These are phyloP conservation scores for Rhinocladiella similis DNA, from an alignment of 2,329 filamentous ascomycete species.

Conservation along the genomic window DNA sequence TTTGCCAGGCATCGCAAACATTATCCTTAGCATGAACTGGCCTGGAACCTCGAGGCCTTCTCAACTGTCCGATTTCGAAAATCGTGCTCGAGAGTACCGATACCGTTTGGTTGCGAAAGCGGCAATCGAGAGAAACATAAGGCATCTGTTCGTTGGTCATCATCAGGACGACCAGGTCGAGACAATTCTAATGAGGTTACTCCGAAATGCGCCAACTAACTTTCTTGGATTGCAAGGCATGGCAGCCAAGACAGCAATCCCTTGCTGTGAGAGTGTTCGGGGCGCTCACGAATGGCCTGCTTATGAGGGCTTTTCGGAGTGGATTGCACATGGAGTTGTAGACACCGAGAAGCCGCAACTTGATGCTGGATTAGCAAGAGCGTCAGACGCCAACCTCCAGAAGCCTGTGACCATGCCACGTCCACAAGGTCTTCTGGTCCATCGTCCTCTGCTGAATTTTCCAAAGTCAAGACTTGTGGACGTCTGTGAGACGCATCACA, in stretches of 20 bases:
- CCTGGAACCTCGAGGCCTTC: slow-evolving; percentile 37
- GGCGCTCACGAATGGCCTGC: slow-evolving; percentile 12
- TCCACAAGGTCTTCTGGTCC: slow-evolving; percentile 62
- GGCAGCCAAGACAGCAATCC: slow-evolving; percentile 10
- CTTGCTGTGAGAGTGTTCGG: slow-evolving; percentile 25
- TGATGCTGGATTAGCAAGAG: not conserved
- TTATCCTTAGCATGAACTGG: slow-evolving; percentile 56
- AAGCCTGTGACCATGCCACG: slow-evolving; percentile 47
- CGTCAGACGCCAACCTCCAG: slow-evolving; percentile 35
- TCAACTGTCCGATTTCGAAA: slow-evolving; percentile 69
- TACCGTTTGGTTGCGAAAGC: slow-evolving; percentile 69
- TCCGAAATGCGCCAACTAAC: slow-evolving; percentile 12
- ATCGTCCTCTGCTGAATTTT: slow-evolving; percentile 70
- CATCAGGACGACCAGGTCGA: slow-evolving; percentile 91
- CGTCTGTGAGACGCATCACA: slow-evolving; percentile 67
- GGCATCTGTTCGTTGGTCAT: slow-evolving; percentile 74
- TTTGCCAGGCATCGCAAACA: slow-evolving; percentile 31
- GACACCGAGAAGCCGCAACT: slow-evolving; percentile 8
- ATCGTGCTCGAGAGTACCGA: slow-evolving; percentile 69
- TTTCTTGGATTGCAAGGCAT: slow-evolving; percentile 27
- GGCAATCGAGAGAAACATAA: slow-evolving; percentile 55
- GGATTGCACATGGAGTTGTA: not conserved
- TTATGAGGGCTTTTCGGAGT: slow-evolving; percentile 11
- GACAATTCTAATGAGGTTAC: slow-evolving; percentile 77
- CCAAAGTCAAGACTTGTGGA: slow-evolving; percentile 50